Evolutionary conservation across 345 rosid genomes (phyloP).

Genomic region (Syzygium aqueum): DNA sequence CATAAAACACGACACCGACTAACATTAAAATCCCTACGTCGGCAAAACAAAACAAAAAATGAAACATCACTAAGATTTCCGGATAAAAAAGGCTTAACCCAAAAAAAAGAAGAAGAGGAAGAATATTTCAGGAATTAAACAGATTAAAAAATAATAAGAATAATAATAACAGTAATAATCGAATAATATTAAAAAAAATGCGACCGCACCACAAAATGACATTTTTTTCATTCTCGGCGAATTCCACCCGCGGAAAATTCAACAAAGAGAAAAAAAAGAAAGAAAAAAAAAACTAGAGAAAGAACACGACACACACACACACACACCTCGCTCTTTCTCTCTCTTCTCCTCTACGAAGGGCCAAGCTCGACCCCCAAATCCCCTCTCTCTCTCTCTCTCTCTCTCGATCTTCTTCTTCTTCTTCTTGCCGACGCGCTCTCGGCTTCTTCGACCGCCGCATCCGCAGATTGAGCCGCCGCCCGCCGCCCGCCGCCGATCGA

Average conservation of each 20-base stretch:
- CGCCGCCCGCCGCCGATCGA: background rate
- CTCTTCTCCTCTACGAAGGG: background rate
- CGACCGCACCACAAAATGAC: background rate
- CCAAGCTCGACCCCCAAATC: background rate
- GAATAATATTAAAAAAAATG: background rate
- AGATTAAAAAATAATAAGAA: background rate
- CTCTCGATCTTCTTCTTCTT: background rate
- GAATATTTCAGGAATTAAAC: background rate
- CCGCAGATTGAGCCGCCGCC: background rate
- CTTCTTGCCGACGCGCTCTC: background rate
- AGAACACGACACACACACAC: background rate
- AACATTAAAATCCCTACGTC: background rate
- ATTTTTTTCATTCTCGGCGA: background rate
- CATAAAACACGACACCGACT: background rate
- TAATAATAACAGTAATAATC: background rate
- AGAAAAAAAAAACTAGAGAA: background rate
- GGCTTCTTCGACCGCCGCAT: background rate
- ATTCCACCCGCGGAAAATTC: background rate
- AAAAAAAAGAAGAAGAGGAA: background rate
- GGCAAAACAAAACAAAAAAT: background rate
- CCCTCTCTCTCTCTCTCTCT: background rate
- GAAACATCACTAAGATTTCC: background rate
- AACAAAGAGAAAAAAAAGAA: background rate
- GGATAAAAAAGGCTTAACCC: background rate
- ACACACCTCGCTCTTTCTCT: background rate